Conservation (phyloP, 345 rosid species). For the Citrus inodora region DNA sequence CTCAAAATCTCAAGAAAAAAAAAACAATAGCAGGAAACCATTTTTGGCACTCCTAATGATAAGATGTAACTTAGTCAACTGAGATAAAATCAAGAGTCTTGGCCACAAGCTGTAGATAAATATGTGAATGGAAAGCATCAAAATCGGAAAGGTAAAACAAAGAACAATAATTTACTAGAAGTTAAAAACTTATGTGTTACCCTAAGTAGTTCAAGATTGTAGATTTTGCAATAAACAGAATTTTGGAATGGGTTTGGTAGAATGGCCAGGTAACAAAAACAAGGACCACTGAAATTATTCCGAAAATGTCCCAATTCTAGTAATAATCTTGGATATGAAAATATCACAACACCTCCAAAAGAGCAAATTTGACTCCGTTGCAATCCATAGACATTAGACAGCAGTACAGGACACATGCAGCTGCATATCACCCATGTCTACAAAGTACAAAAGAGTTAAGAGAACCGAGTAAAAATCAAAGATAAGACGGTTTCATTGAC, state of each 20-base stretch:
- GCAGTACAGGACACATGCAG: not conserved
- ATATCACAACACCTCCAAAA: not conserved
- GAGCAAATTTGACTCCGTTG: not conserved
- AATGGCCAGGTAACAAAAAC: not conserved
- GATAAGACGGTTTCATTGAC: not conserved
- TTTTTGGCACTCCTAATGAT: not conserved
- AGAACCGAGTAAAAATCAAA: slow-evolving; percentile 5
- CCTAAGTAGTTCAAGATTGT: not conserved
- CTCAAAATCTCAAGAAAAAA: not conserved
- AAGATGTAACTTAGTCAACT: not conserved
- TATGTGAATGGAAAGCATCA: not conserved
- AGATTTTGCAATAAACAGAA: not conserved
- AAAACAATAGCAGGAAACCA: not conserved
- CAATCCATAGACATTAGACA: not conserved
- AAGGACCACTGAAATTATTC: not conserved
- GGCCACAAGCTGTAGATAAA: not conserved
- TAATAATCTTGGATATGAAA: not conserved
- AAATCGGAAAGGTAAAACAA: not conserved
- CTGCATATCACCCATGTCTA: not conserved
- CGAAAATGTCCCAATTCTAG: not conserved
- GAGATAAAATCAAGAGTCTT: not conserved
- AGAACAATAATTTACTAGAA: not conserved
- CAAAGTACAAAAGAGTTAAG: not conserved
- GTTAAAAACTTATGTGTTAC: not conserved
- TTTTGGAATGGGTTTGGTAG: not conserved